Evolutionary conservation across 1,284 basidiomycete genomes (phyloP).

Genomic region (Rhodofomes roseus): DNA sequence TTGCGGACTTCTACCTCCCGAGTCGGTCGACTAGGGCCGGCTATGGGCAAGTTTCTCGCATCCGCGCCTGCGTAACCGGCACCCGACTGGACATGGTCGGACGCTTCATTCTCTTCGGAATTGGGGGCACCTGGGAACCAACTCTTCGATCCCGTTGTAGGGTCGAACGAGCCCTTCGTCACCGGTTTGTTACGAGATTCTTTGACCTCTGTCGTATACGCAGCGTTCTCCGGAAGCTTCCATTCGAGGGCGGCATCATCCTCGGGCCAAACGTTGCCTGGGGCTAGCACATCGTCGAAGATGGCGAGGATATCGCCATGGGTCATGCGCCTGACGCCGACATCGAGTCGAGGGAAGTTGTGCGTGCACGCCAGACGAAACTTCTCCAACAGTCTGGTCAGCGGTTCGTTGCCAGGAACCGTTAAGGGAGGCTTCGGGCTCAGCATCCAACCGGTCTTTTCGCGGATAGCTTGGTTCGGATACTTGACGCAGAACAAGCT

Average conservation of each 20-base stretch:
- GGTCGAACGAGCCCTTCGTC: no score
- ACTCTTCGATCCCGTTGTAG: no score
- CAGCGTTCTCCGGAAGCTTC: not conserved
- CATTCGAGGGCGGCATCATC: not conserved
- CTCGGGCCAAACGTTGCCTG: not conserved
- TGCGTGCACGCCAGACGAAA: not conserved
- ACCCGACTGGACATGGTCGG: no score
- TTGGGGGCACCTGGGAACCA: no score
- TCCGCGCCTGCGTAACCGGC: no score
- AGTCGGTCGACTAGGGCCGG: no score
- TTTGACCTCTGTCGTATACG: not conserved
- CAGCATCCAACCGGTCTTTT: not conserved
- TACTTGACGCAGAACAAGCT: not conserved
- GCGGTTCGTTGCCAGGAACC: not conserved
- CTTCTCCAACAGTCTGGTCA: not conserved
- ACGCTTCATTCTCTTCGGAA: no score
- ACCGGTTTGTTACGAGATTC: not conserved
- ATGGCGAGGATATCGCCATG: not conserved
- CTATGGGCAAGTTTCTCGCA: no score
- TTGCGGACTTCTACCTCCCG: no score
- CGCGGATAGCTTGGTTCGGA: not conserved
- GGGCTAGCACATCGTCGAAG: not conserved
- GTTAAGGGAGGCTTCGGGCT: not conserved
- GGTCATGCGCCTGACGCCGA: not conserved
- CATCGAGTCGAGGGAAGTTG: not conserved